Base-by-base conservation (phyloP, 108 stramenopile genomes). In the Parmales sp. region DNA sequence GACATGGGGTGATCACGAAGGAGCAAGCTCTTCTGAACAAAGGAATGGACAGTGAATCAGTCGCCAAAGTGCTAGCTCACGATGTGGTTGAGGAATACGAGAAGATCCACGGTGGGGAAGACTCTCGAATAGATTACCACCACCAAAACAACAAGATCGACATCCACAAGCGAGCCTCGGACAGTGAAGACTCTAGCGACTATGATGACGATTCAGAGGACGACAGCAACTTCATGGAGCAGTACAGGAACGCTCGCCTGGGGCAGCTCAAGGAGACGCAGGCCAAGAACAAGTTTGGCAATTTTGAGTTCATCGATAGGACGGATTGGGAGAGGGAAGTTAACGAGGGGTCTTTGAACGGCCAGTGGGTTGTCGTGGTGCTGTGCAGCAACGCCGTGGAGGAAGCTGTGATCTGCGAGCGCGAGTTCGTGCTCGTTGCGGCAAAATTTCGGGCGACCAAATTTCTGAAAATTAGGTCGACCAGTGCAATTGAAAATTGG, bases 401-500 rank as follows among this genome's bases (percentile, higher is more conserved):
- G 64, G 64, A 51, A 9, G 54, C 36, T 36, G 63, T 65, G 18
- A 70, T 74, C n/a, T 71, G 82, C 2, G 81, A 83, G 73, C 45
- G 73, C n/a, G 65, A 71, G 28, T 46, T 68, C 25, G 46, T 44
- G 46, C 51, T 66, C 22, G 34, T 84, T 19, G 83, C 85, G 16
- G 37, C 37, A 8, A 69, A 69, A 54, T 80, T 71, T 72, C 60
- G 46, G 11, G 1, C 36, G 2, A 69, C 91, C n/a, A 90, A 94
- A 51, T 93, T 94, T 70, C 82, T 95, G 22, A 64, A 73, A 38
- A 97, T 97, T 60, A 68, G 77, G 29, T 86, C 78, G 28, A 76
- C 72, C 37, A 67, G 85, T 25, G 94, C 94, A 25, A 88, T 94
- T 45, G 88, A 91, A 67, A 82, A 94, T 46, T 95, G 93, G 93